A percentile compares a stretch with the other conserved stretches of the same genome.
Evolutionary conservation across 768 basidiomycete species (phyloP).

Genomic region (Calocera viscosa): DNA sequence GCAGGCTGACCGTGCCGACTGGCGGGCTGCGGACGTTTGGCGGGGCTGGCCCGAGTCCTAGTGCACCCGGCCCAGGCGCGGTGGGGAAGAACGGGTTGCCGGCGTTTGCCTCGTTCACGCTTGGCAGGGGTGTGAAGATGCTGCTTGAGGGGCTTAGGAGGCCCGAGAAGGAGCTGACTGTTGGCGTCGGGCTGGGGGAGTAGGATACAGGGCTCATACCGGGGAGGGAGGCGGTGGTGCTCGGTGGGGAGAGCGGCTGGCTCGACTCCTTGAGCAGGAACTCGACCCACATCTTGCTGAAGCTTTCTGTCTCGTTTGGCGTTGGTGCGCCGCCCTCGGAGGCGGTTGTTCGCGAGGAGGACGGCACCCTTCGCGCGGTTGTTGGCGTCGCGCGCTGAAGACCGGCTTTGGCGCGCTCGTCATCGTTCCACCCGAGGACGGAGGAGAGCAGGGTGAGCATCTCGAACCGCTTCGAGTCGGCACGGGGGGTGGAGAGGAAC

Average conservation of each 20-base stretch:
- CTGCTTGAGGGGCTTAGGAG: neutral
- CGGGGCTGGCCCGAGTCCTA: neutral
- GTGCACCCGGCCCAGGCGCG: neutral
- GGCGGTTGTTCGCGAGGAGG: constrained; percentile 26
- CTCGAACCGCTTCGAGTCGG: constrained; percentile 90
- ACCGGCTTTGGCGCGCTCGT: constrained; percentile 84
- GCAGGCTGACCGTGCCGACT: neutral
- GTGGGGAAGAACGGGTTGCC: neutral
- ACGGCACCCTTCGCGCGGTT: constrained; percentile 20
- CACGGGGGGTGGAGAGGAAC: constrained; percentile 80
- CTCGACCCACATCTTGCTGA: constrained; percentile 95
- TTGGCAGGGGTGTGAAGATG: neutral
- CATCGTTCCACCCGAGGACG: constrained; percentile 84
- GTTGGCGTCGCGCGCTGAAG: constrained; percentile 40
- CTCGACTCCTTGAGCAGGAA: constrained; percentile 88
- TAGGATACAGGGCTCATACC: neutral
- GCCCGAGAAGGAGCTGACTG: neutral
- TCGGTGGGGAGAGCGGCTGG: constrained; percentile 29
- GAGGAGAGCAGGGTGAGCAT: constrained; percentile 83
- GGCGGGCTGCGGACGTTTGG: neutral
- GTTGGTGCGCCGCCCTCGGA: constrained; percentile 16
- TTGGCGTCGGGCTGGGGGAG: constrained; percentile 3
- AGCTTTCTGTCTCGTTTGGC: constrained; percentile 39
- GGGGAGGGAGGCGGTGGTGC: neutral
- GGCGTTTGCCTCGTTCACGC: neutral